These are phyloP conservation scores for Syzygium grande DNA, from an alignment of 345 rosid species.

Conservation along the genomic window DNA sequence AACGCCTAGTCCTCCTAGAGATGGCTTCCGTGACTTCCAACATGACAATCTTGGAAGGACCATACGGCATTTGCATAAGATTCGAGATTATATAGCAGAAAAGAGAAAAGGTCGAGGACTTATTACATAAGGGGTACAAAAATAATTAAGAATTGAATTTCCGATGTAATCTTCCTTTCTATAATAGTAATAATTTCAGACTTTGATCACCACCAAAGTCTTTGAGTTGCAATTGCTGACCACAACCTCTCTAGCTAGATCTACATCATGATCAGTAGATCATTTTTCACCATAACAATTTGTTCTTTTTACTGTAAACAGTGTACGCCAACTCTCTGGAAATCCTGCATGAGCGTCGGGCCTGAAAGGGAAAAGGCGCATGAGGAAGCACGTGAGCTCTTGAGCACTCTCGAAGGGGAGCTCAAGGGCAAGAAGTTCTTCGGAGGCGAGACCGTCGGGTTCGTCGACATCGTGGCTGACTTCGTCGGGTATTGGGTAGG, in stretches of 20 bases:
- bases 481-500: constrained; percentile 29
- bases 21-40: too few species aligned
- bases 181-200: too few species aligned
- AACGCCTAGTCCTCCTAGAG: too few species aligned
- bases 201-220: neutral
- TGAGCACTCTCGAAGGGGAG: constrained; percentile 38
- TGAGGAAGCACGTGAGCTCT: constrained; percentile 26
- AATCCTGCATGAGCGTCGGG: constrained; percentile 12
- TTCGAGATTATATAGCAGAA: too few species aligned
- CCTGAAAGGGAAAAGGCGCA: constrained; percentile 16
- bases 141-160: too few species aligned
- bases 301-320: neutral
- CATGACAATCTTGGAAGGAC: too few species aligned
- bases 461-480: constrained; percentile 40
- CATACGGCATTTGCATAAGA: too few species aligned
- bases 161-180: too few species aligned
- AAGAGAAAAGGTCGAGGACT: too few species aligned
- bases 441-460: constrained; percentile 48
- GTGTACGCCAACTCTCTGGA: constrained; percentile 20
- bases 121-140: too few species aligned
- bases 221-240: neutral
- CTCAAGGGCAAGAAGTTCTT: constrained; percentile 40
- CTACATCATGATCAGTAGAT: neutral
- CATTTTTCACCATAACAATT: neutral
- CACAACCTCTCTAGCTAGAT: neutral